phyloP scores from a whole-genome alignment of 2,329 filamentous ascomycete species.

The Venturiaceae sp. region DNA sequence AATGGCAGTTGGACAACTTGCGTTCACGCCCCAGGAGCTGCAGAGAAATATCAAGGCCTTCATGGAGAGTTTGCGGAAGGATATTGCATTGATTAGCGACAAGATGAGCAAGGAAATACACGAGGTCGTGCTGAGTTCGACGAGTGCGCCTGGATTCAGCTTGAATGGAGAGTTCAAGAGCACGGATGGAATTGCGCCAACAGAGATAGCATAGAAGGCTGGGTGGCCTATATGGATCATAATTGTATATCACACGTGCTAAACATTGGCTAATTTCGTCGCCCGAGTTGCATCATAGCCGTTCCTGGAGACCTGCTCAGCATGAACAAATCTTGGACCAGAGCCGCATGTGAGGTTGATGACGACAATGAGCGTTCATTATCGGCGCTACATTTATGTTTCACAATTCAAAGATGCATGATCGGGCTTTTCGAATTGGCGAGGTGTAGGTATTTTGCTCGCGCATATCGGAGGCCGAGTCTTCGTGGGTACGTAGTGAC shows the following conservation, averaged over 20 bases:
- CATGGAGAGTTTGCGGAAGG: conserved; percentile 66
- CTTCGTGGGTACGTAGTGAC: not conserved
- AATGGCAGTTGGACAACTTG: conserved; percentile 84
- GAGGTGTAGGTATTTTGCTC: not conserved
- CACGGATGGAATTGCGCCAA: conserved; percentile 27
- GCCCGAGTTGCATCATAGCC: too few relatives aligned
- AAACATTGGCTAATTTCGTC: too few relatives aligned
- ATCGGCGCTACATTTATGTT: too few relatives aligned
- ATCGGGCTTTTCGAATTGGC: not conserved
- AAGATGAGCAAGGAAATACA: conserved; percentile 62
- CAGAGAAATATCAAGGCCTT: conserved; percentile 74
- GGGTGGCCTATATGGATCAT: not conserved
- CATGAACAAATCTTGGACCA: too few relatives aligned
- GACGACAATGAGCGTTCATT: too few relatives aligned
- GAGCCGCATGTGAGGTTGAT: not conserved
- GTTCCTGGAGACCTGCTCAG: too few relatives aligned
- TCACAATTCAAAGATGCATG: too few relatives aligned
- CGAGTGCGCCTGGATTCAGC: conserved; percentile 76
- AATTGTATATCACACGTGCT: not conserved
- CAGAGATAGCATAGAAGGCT: conserved; percentile 1
- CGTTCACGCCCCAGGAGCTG: conserved; percentile 79
- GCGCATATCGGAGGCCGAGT: not conserved
- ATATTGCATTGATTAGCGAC: conserved; percentile 57
- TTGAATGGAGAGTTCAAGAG: conserved; percentile 70
- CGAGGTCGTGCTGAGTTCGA: conserved; percentile 70